These are phyloP conservation scores for Zasmidium angulare DNA, from an alignment of 2,329 filamentous ascomycete genomes.

Conservation along the genomic window DNA sequence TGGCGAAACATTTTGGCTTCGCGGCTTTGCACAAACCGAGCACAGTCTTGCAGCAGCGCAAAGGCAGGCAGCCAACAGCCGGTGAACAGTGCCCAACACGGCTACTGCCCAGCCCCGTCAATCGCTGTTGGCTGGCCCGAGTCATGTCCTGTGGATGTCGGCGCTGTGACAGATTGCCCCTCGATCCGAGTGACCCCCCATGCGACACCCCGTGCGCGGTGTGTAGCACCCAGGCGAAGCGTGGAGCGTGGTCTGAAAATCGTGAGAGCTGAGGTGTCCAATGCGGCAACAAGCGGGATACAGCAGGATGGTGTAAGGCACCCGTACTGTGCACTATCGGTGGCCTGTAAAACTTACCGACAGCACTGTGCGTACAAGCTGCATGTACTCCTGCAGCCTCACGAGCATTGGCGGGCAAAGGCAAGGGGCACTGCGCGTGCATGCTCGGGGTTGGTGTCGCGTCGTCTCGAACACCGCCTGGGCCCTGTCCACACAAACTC, in stretches of 20 bases:
- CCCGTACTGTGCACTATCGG: too few relatives aligned
- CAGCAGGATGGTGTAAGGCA: not conserved
- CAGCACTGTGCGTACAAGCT: not conserved
- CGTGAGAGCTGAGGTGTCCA: not conserved
- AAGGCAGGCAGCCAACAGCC: not conserved
- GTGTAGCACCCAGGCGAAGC: not conserved
- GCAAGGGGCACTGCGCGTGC: not conserved
- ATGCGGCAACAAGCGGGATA: not conserved
- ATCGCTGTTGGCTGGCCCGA: not conserved
- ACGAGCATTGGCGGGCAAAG: not conserved
- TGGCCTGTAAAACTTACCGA: conserved; percentile 1
- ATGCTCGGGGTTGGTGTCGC: conserved; percentile 1
- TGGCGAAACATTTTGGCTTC: conserved; percentile 5
- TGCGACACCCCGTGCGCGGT: not conserved
- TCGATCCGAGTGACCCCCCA: not conserved
- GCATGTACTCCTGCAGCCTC: not conserved
- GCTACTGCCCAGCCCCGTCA: not conserved
- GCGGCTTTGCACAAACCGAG: not conserved
- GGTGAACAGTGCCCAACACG: not conserved
- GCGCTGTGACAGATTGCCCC: not conserved
- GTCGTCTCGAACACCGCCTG: not conserved
- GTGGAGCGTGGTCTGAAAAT: not conserved
- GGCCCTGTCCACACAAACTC: not conserved
- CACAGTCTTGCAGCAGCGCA: not conserved
- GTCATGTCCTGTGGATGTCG: not conserved